These are phyloP conservation scores for Debaryomyces coudertii DNA, from an alignment of 1,139 yeast genomes.

Conservation along the genomic window DNA sequence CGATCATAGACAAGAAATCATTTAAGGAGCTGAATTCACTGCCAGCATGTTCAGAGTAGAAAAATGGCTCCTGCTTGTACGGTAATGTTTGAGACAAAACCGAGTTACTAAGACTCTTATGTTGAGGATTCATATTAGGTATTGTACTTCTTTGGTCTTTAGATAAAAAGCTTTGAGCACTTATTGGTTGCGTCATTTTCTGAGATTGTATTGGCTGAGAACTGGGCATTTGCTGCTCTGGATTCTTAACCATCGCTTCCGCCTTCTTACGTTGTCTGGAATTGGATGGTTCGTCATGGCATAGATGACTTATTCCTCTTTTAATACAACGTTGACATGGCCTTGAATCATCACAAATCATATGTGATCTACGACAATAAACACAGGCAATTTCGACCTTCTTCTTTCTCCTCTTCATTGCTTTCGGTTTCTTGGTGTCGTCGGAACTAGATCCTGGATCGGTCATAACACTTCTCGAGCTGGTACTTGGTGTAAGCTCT, in stretches of 20 bases:
- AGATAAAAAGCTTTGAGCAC: conserved; percentile 2
- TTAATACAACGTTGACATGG: conserved; percentile 90
- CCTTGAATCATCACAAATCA: conserved; percentile 86
- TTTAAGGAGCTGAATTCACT: conserved; percentile 89
- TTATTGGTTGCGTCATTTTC: conserved; percentile 8
- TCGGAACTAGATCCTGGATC: conserved; percentile 7
- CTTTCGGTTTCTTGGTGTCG: conserved; percentile 13
- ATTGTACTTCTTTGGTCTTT: conserved; percentile 7
- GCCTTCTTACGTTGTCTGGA: conserved; percentile 47
- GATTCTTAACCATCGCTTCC: conserved; percentile 26
- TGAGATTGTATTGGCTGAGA: not conserved
- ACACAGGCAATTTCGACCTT: conserved; percentile 79
- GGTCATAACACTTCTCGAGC: not conserved
- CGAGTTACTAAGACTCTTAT: conserved; percentile 27
- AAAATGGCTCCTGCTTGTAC: conserved; percentile 70
- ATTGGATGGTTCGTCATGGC: conserved; percentile 75
- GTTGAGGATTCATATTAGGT: conserved; percentile 12
- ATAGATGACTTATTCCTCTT: conserved; percentile 85
- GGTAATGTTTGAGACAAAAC: conserved; percentile 49
- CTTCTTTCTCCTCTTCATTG: conserved; percentile 46
- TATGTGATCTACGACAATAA: conserved; percentile 89
- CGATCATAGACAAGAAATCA: conserved; percentile 88
- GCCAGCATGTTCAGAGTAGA: conserved; percentile 90
- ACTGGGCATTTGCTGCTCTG: not conserved
- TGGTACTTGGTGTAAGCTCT: conserved; percentile 4